Conservation (phyloP, 495 filamentous ascomycete species). For the Daldinia grandis region DNA sequence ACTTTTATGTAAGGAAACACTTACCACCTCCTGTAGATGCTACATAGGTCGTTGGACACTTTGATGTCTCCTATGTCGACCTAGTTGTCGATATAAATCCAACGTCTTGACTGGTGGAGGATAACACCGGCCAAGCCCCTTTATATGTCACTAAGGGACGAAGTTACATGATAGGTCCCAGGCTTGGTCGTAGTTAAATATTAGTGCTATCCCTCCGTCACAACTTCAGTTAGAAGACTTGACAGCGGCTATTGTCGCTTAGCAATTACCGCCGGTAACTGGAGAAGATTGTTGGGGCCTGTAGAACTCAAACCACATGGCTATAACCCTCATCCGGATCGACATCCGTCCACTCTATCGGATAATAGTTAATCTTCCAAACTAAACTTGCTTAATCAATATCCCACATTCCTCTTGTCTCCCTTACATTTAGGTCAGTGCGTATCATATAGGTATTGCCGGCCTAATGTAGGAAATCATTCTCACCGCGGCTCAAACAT, state of each 20-base stretch:
- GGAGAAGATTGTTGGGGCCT: background rate
- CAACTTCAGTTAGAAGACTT: background rate
- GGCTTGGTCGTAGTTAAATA: background rate
- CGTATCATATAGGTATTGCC: background rate
- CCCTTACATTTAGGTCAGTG: background rate
- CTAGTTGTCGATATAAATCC: background rate
- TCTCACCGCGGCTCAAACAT: background rate
- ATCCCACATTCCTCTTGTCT: background rate
- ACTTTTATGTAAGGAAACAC: background rate
- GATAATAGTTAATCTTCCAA: background rate
- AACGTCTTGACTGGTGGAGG: background rate
- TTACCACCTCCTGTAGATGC: background rate
- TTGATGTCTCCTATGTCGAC: background rate
- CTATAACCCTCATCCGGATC: background rate
- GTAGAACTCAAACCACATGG: background rate
- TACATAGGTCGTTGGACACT: background rate
- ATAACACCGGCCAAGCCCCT: background rate
- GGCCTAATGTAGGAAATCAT: background rate
- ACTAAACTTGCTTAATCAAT: background rate
- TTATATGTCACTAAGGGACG: background rate
- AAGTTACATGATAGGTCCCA: background rate
- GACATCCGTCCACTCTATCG: slow-evolving; percentile 12
- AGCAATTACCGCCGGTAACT: background rate
- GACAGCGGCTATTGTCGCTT: background rate
- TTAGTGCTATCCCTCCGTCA: background rate